A percentile compares a stretch with the other conserved stretches of the same genome.
Conservation (phyloP, 306 rosid genomes). For the Canavalia gladiata region DNA sequence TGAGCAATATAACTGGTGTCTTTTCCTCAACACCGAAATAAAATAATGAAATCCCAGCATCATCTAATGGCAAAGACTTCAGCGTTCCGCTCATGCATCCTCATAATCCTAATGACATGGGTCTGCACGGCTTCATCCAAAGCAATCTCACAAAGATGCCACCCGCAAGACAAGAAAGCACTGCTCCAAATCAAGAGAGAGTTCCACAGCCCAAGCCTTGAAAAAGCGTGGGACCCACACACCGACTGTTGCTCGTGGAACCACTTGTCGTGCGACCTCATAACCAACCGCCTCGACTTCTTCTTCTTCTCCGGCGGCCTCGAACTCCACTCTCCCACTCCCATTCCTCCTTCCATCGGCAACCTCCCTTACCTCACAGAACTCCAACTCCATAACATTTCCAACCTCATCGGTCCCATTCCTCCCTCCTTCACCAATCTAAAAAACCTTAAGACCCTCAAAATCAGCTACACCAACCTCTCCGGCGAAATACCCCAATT, state of each 20-base stretch:
- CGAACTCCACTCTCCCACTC: not conserved
- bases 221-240: constrained; percentile 33
- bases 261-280: constrained; percentile 29
- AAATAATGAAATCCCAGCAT: no score
- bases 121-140: no score
- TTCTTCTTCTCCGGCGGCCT: not conserved
- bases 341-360: constrained; percentile 26
- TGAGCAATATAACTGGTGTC: no score
- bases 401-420: constrained; percentile 35
- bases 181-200: constrained; percentile 45
- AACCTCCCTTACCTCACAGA: not conserved
- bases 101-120: no score
- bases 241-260: constrained; percentile 46
- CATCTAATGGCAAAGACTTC: no score
- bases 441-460: constrained; percentile 9
- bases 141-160: constrained; percentile 30
- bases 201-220: constrained; percentile 27
- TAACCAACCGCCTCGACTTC: constrained; percentile 1
- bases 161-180: constrained; percentile 34
- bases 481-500: constrained; percentile 30
- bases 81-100: no score
- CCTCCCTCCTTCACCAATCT: not conserved
- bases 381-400: not conserved
- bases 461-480: constrained; percentile 27
- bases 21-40: no score